These are phyloP conservation scores for Myxozyma monticola DNA, from an alignment of 805 yeast genomes.

Conservation along the genomic window DNA sequence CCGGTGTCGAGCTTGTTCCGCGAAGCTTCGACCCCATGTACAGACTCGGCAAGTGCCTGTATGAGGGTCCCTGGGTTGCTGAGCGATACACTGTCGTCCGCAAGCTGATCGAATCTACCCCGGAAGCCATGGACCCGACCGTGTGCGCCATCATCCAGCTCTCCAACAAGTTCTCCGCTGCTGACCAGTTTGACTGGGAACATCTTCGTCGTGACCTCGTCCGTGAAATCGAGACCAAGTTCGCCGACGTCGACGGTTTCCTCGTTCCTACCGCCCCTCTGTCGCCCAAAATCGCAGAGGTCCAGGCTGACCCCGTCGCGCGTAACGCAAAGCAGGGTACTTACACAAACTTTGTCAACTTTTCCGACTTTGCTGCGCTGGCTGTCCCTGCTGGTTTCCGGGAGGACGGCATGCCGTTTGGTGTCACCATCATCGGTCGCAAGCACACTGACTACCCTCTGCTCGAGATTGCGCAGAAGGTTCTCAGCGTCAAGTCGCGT, in stretches of 20 bases:
- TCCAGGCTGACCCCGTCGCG: constrained; percentile 72
- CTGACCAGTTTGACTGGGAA: constrained; percentile 80
- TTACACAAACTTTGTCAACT: constrained; percentile 93
- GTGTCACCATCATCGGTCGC: constrained; percentile 79
- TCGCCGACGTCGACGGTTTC: constrained; percentile 67
- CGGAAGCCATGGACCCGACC: constrained; percentile 73
- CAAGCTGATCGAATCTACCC: constrained; percentile 57
- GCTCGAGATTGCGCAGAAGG: constrained; percentile 75
- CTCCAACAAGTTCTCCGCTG: constrained; percentile 77
- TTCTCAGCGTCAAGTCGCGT: constrained; percentile 53
- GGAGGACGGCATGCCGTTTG: constrained; percentile 83
- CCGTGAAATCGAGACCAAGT: constrained; percentile 56
- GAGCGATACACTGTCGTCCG: constrained; percentile 86
- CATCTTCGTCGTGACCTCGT: constrained; percentile 81
- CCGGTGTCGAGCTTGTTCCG: constrained; percentile 61
- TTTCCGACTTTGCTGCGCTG: constrained; percentile 88
- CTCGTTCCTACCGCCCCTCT: constrained; percentile 94
- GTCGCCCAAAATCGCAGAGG: constrained; percentile 75
- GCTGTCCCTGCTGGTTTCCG: constrained; percentile 91
- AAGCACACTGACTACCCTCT: constrained; percentile 88
- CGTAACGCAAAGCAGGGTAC: constrained; percentile 93
- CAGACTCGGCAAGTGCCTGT: constrained; percentile 79
- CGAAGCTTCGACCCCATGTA: constrained; percentile 73
- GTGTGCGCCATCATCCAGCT: constrained; percentile 71
- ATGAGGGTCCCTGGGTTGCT: constrained; percentile 98